Evolutionary conservation across 148 eudicot genomes (phyloP).

Genomic region (Gaultheria prostrata): DNA sequence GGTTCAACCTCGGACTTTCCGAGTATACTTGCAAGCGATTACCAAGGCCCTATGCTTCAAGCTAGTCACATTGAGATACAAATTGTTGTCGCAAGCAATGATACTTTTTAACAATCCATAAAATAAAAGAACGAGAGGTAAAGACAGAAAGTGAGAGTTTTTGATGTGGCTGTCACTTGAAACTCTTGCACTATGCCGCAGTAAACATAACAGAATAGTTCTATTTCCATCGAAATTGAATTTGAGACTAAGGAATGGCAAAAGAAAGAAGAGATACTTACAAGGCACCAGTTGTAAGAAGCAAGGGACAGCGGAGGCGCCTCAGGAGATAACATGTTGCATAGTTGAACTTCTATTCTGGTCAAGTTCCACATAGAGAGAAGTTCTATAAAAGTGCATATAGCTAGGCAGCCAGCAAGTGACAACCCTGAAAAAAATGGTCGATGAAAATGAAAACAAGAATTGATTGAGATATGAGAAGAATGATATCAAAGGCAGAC

Average conservation of each 20-base stretch:
- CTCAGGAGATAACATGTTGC: constrained; percentile 94
- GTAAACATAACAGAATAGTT: neutral
- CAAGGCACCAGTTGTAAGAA: constrained; percentile 92
- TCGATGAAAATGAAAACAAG: neutral
- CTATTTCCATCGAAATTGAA: neutral
- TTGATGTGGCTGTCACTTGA: neutral
- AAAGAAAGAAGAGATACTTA: constrained; percentile 36
- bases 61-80: too few species aligned
- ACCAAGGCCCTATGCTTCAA: too few species aligned
- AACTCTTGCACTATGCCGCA: neutral
- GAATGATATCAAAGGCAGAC: neutral
- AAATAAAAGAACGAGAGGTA: neutral
- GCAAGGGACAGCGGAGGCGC: constrained; percentile 81
- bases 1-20: too few species aligned
- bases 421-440: constrained; percentile 47
- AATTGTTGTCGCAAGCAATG: too few species aligned
- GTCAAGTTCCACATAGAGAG: constrained; percentile 99
- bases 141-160: neutral
- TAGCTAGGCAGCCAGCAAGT: constrained; percentile 51
- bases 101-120: neutral
- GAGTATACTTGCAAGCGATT: too few species aligned
- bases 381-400: constrained; percentile 71
- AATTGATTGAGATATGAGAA: neutral
- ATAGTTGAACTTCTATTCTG: constrained; percentile 81
- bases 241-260: neutral